phyloP scores from a whole-genome alignment of 75 land plant genomes.

The Cunninghamia lanceolata region DNA sequence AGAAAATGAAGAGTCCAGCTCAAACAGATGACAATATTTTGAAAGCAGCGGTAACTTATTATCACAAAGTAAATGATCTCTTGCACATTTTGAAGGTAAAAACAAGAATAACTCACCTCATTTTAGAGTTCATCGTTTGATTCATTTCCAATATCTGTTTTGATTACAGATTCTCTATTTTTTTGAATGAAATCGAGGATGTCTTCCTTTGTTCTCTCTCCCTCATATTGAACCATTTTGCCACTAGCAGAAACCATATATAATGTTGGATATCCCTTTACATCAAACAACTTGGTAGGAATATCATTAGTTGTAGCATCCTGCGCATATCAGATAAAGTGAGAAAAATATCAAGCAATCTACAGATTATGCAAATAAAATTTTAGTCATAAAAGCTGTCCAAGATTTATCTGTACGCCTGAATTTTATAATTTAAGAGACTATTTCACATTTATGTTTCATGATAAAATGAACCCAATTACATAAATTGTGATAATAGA shows the following conservation, averaged over 20 bases:
- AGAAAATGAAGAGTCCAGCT: not conserved
- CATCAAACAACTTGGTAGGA: constrained; percentile 43
- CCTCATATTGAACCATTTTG: constrained; percentile 53
- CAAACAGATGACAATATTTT: not conserved
- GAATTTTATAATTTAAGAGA: not conserved
- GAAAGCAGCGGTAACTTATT: not conserved
- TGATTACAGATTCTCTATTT: constrained; percentile 30
- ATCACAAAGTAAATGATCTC: not conserved
- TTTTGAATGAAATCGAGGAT: constrained; percentile 65
- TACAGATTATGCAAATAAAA: constrained; percentile 1
- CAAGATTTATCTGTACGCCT: not conserved
- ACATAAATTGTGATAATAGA: not conserved
- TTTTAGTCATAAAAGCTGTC: not conserved
- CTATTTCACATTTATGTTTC: not conserved
- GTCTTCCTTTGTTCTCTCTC: constrained; percentile 66
- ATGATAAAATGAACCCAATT: not conserved
- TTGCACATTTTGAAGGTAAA: not conserved
- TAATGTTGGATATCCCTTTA: constrained; percentile 79
- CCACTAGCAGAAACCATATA: constrained; percentile 69
- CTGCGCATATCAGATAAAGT: constrained; percentile 28
- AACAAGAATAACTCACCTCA: constrained; percentile 10
- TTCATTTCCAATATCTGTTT: constrained; percentile 29
- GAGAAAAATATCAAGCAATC: not conserved
- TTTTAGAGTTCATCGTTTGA: constrained; percentile 57
- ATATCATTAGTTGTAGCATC: constrained; percentile 90